Base-by-base conservation (phyloP, 768 basidiomycete genomes). In the Suillus bovinus region DNA sequence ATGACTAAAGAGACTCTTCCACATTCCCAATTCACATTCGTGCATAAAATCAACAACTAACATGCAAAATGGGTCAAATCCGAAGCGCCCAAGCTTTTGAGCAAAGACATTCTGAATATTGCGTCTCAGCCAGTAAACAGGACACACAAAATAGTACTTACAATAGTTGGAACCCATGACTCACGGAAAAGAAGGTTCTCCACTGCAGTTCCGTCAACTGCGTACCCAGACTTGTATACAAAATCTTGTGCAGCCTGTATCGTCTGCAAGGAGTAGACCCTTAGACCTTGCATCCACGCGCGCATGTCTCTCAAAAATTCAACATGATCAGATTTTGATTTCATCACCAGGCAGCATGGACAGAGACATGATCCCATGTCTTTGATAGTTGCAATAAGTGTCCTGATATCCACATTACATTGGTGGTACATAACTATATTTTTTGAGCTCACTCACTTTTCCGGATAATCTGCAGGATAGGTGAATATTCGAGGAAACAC, bases 1-100 rank as follows among this genome's bases (percentile, higher is more conserved):
- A 53, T 81, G 79, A 0, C 65, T 68, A 24, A 79, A 71, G 4
- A 79, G 13, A 0, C 61, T 34, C 49, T 78, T 78, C 74, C 76
- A 80, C 0, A 73, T 72, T 1, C 80, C 79, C 0, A 79, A 67
- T 54, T 80, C 79, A 54, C 74, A 64, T 60, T 79, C 73, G 59
- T 80, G 79, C 70, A 81, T 58, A 36, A 79, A 57, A 61, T 81
- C 78, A 0, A 67, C 63, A 0, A 71, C 68, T 3, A 79, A 66
- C 49, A 75, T 71, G 0, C 7, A 7, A 61, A 63, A 76, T 2
- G 68, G 31, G 50, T 74, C 63, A 27, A 72, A 70, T 0, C 64
- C 67, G 24, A 67, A 55, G 5, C 24, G 10, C 1, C 55, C 53
- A 6, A 75, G 58, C 10, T 57, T 56, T 2, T 64, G 47, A 0